Evolutionary conservation across 2,329 filamentous ascomycete genomes (phyloP).

Genomic region (Aspergillus fumigatiaffinis): DNA sequence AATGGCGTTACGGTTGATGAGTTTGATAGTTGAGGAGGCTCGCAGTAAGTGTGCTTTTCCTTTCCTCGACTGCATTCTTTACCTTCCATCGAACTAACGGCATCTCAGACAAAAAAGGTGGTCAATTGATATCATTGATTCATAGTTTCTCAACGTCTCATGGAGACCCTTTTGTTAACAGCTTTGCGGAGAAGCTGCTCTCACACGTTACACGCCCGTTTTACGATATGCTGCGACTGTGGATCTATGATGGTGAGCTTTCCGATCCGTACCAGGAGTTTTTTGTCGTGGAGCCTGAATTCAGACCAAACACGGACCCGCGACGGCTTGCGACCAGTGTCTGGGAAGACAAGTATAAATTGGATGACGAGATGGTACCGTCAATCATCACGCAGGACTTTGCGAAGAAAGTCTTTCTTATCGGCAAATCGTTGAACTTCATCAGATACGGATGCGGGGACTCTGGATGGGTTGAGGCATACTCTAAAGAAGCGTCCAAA

Average conservation of each 20-base stretch:
- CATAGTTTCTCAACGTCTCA: conserved; percentile 91
- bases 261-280: conserved; percentile 96
- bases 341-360: conserved; percentile 96
- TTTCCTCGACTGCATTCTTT: not conserved
- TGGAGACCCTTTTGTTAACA: conserved; percentile 89
- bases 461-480: conserved; percentile 89
- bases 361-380: conserved; percentile 81
- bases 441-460: conserved; percentile 94
- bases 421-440: conserved; percentile 97
- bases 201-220: conserved; percentile 87
- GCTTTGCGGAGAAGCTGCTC: conserved; percentile 86
- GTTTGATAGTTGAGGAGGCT: conserved; percentile 87
- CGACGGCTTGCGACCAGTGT: conserved; percentile 69
- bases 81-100: conserved; percentile 2
- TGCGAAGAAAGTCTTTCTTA: conserved; percentile 92
- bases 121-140: conserved; percentile 88
- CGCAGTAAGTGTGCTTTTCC: conserved; percentile 51
- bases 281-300: conserved; percentile 80
- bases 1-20: conserved; percentile 90
- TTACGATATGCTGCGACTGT: conserved; percentile 90
- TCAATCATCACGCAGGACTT: conserved; percentile 92
- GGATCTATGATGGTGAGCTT: conserved; percentile 98
- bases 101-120: conserved; percentile 64
- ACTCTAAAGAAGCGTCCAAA: conserved; percentile 88
- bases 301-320: conserved; percentile 47